These are phyloP conservation scores for Teratosphaeriaceae sp. DNA, from an alignment of 2,329 filamentous ascomycete species.

Conservation along the genomic window DNA sequence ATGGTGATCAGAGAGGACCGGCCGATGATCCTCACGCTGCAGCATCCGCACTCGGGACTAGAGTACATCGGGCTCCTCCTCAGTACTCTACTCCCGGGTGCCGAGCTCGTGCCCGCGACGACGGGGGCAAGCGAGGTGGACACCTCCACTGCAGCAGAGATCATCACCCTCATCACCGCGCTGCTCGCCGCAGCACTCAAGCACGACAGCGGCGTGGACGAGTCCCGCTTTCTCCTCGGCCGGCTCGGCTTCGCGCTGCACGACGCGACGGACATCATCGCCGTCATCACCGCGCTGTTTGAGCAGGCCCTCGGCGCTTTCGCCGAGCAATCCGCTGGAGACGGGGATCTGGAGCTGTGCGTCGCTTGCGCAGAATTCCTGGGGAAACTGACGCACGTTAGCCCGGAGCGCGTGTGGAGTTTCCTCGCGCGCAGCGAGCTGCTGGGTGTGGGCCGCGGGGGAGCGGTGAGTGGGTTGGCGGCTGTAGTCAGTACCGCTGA, in stretches of 20 bases:
- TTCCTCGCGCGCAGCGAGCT: conserved; percentile 76
- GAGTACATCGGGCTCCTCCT: conserved; percentile 72
- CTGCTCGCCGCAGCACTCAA: conserved; percentile 46
- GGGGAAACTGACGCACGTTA: conserved; percentile 60
- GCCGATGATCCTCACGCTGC: conserved; percentile 69
- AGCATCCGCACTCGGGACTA: conserved; percentile 68
- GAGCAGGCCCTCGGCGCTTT: conserved; percentile 56
- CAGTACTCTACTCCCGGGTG: conserved; percentile 57
- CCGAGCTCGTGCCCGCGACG: conserved; percentile 15
- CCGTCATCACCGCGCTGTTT: conserved; percentile 76
- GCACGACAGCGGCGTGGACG: conserved; percentile 23
- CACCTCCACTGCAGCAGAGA: conserved; percentile 61
- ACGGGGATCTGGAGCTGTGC: conserved; percentile 59
- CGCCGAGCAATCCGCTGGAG: conserved; percentile 48
- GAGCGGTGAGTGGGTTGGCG: conserved; percentile 69
- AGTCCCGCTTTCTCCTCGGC: conserved; percentile 42
- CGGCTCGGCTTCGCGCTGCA: conserved; percentile 43
- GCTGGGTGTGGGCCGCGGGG: conserved; percentile 67
- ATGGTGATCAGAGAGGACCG: conserved; percentile 71
- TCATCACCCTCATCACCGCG: conserved; percentile 66
- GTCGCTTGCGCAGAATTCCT: conserved; percentile 77
- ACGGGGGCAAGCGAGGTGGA: conserved; percentile 32
- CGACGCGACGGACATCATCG: conserved; percentile 65
- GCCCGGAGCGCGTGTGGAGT: conserved; percentile 83
- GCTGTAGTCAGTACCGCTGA: conserved; percentile 78